These are phyloP conservation scores for Trichoderma sp. DNA, from an alignment of 2,329 filamentous ascomycete species.

Conservation along the genomic window DNA sequence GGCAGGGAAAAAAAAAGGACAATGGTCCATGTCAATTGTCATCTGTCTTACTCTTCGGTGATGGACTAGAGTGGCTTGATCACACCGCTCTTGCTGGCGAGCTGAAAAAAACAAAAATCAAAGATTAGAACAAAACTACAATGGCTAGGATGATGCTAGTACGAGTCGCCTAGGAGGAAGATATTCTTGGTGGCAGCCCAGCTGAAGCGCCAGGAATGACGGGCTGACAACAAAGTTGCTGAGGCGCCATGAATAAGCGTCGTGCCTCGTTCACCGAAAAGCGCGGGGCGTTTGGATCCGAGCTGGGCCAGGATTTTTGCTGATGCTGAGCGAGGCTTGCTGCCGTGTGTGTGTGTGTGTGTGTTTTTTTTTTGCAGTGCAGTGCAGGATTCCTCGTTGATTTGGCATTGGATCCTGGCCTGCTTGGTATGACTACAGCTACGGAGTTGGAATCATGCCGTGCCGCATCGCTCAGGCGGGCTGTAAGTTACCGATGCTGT, in stretches of 20 bases:
- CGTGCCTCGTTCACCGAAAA: neutral
- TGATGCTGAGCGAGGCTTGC: neutral
- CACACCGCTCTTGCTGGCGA: constrained; percentile 12
- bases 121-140: neutral
- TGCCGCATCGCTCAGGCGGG: neutral
- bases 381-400: neutral
- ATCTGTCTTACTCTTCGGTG: neutral
- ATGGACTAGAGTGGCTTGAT: neutral
- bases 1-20: neutral
- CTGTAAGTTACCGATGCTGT: neutral
- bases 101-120: neutral
- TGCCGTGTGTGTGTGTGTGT: no score
- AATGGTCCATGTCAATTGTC: neutral
- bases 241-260: neutral
- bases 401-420: neutral
- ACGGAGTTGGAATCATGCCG: constrained; percentile 1
- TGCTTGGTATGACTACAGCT: neutral
- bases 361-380: neutral
- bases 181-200: neutral
- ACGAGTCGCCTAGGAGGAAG: neutral
- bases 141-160: neutral
- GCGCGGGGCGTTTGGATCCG: neutral
- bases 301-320: neutral
- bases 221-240: neutral
- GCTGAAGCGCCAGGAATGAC: constrained; percentile 8